A percentile compares a stretch with the other conserved stretches of the same genome.
phyloP scores from a whole-genome alignment of 768 basidiomycete genomes.

The Leccinum longicurvipes region DNA sequence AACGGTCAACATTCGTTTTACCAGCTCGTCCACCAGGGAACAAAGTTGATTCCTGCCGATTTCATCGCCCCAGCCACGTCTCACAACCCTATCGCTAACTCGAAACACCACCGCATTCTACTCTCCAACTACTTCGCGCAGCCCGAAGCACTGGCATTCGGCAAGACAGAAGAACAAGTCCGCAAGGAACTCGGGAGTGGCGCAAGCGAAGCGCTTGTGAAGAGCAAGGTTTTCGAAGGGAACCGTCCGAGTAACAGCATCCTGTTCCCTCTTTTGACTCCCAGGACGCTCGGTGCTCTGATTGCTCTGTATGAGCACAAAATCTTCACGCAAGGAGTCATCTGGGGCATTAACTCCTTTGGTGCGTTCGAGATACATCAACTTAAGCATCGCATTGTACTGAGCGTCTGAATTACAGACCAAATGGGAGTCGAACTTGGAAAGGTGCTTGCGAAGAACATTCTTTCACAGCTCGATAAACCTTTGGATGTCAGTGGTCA shows the following conservation, averaged over 20 bases:
- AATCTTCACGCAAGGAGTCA: slow-evolving; percentile 94
- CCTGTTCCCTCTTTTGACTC: slow-evolving; percentile 90
- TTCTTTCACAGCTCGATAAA: slow-evolving; percentile 81
- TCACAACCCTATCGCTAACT: slow-evolving; percentile 82
- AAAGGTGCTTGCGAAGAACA: slow-evolving; percentile 95
- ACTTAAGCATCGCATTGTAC: background rate
- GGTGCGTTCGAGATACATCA: slow-evolving; percentile 45
- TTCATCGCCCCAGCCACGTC: slow-evolving; percentile 88
- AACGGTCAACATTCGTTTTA: slow-evolving; percentile 99
- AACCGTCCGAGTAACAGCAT: slow-evolving; percentile 97
- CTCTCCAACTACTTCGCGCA: slow-evolving; percentile 98
- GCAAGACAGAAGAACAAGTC: slow-evolving; percentile 92
- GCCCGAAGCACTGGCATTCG: slow-evolving; percentile 95
- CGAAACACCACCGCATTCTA: slow-evolving; percentile 95
- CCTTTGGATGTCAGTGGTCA: slow-evolving; percentile 81
- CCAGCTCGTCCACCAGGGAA: slow-evolving; percentile 93
- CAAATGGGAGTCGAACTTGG: slow-evolving; percentile 99
- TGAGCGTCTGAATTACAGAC: slow-evolving; percentile 43
- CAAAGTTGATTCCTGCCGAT: slow-evolving; percentile 88
- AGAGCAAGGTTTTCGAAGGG: slow-evolving; percentile 97
- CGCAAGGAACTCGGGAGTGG: slow-evolving; percentile 60
- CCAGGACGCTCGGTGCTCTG: slow-evolving; percentile 81
- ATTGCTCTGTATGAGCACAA: slow-evolving; percentile 97
- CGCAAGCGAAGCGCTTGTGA: slow-evolving; percentile 81
- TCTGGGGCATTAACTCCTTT: slow-evolving; percentile 99